phyloP scores from a whole-genome alignment of 129 eudicot species.

The Tanacetum coccineum region DNA sequence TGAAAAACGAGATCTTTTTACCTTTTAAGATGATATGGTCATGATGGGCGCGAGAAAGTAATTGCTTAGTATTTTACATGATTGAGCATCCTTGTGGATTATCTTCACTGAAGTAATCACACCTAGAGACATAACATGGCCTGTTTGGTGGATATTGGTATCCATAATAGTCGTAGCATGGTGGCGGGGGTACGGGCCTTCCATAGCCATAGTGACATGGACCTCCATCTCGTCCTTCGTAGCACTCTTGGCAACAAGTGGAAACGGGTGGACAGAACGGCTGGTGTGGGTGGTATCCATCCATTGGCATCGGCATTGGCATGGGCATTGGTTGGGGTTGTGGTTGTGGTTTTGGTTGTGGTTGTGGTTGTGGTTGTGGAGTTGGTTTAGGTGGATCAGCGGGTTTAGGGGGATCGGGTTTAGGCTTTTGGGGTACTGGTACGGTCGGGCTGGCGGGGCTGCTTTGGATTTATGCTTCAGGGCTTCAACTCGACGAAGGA shows the following conservation, averaged over 20 bases:
- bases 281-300: constrained; percentile 12
- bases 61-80: constrained; percentile 40
- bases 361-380: too few species aligned
- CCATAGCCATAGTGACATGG: constrained; percentile 50
- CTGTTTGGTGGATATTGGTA: constrained; percentile 25
- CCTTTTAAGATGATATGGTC: too few species aligned
- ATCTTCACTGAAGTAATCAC: constrained; percentile 63
- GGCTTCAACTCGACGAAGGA: too few species aligned
- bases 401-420: too few species aligned
- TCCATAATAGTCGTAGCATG: constrained; percentile 39
- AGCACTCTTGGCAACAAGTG: constrained; percentile 47
- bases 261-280: constrained; percentile 35
- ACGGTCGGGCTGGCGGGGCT: too few species aligned
- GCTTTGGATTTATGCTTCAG: too few species aligned
- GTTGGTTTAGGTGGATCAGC: too few species aligned
- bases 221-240: constrained; percentile 42
- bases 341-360: too few species aligned
- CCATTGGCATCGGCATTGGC: constrained; percentile 16
- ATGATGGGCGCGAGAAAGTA: not conserved
- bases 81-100: constrained; percentile 68
- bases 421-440: too few species aligned
- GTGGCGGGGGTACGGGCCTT: constrained; percentile 48
- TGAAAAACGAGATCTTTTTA: not conserved
- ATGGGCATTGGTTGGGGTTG: not conserved
- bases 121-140: constrained; percentile 33